Evolutionary conservation across 2,329 filamentous ascomycete genomes (phyloP).

Genomic region (Epichloe uncinata): DNA sequence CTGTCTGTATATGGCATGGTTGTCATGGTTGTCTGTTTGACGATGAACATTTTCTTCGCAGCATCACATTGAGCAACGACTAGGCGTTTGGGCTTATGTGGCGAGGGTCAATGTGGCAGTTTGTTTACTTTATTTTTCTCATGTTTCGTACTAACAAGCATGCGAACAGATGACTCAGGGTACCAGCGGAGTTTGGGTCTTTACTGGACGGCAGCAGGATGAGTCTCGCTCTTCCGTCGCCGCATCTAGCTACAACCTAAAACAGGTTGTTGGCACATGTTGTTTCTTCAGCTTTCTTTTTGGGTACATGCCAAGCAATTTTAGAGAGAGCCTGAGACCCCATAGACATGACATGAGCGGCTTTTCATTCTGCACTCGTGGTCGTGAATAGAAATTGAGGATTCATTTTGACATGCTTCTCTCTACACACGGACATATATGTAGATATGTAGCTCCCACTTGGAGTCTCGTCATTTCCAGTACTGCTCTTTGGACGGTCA

Average conservation of each 20-base stretch:
- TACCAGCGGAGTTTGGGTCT: not conserved
- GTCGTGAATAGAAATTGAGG: not conserved
- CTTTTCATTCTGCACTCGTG: not conserved
- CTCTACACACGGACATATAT: too few species aligned
- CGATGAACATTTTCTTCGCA: slow-evolving; percentile 73
- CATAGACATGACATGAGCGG: not conserved
- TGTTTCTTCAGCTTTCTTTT: not conserved
- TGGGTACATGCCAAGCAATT: not conserved
- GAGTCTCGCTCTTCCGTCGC: not conserved
- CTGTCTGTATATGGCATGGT: slow-evolving; percentile 71
- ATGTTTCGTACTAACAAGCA: not conserved
- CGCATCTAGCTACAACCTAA: too few species aligned
- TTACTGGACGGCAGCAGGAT: not conserved
- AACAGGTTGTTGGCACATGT: slow-evolving; percentile 5
- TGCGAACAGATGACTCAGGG: not conserved
- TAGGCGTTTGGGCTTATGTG: not conserved
- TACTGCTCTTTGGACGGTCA: too few species aligned
- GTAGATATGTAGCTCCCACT: too few species aligned
- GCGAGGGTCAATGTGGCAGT: not conserved
- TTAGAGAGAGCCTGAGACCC: not conserved
- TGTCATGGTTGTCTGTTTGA: slow-evolving; percentile 82
- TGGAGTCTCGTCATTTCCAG: too few species aligned
- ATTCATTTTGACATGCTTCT: not conserved
- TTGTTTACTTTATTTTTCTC: not conserved
- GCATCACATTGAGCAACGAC: slow-evolving; percentile 39